Conservation (phyloP, 768 basidiomycete species). For the Tylopilus sp. region DNA sequence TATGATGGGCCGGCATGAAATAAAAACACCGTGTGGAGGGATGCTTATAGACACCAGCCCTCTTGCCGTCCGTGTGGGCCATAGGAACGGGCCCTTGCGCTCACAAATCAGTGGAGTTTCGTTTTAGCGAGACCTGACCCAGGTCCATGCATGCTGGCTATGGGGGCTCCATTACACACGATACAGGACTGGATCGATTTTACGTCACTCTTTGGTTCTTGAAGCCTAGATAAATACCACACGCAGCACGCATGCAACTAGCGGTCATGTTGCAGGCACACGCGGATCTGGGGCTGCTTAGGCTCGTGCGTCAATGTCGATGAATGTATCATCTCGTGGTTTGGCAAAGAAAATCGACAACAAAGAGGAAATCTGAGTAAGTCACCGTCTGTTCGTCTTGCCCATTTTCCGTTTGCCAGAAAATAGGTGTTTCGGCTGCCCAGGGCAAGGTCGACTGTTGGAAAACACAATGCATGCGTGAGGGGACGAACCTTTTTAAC, state of each 20-base stretch:
- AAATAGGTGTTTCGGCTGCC: conserved; percentile 82
- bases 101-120: background rate
- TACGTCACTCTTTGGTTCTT: background rate
- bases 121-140: background rate
- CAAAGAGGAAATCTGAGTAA: background rate
- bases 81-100: background rate
- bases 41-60: no score
- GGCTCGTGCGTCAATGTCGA: background rate
- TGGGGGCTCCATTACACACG: background rate
- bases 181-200: background rate
- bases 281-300: no score
- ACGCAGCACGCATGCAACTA: background rate
- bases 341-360: background rate
- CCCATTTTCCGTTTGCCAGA: conserved; percentile 82
- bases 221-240: background rate
- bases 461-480: background rate
- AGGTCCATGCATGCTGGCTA: background rate
- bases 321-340: background rate
- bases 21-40: background rate
- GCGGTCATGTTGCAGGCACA: background rate
- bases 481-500: conserved; percentile 70
- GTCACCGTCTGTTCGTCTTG: conserved; percentile 75
- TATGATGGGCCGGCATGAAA: no score
- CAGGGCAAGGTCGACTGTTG: conserved; percentile 6
- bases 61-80: background rate